Evolutionary conservation across 192 early-diverging fungal genomes (phyloP).

Genomic region (Backusella macrospora): DNA sequence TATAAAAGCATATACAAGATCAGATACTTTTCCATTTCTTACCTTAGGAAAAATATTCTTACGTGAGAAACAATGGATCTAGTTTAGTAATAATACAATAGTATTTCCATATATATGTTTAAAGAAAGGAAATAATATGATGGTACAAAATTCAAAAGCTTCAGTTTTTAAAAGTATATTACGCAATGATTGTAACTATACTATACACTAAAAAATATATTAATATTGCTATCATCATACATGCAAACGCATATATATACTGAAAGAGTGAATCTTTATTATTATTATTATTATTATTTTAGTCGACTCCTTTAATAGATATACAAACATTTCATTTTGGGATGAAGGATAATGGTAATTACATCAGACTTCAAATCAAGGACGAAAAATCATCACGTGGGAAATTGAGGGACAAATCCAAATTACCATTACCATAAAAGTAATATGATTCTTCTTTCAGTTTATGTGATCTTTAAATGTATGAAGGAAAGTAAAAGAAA

Average conservation of each 20-base stretch:
- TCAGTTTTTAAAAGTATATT: neutral
- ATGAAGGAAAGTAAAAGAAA: neutral
- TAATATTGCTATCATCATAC: neutral
- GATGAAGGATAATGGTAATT: neutral
- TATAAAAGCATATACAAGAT: neutral
- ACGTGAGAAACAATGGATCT: neutral
- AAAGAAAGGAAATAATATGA: neutral
- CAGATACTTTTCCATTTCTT: neutral
- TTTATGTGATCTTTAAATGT: neutral
- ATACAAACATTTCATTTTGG: no score
- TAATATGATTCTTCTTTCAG: neutral
- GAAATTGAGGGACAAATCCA: neutral
- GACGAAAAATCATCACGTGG: neutral
- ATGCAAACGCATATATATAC: no score
- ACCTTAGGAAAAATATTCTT: neutral
- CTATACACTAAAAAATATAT: neutral
- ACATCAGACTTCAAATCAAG: neutral
- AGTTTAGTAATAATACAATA: conserved; percentile 7
- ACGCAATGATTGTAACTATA: neutral
- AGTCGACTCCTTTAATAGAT: neutral
- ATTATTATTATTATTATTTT: neutral
- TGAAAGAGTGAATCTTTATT: neutral
- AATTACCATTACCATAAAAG: neutral
- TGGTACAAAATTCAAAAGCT: neutral
- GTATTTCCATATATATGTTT: neutral